Evolutionary conservation across 208 protist genomes (phyloP), one percentile per base, ranked within the genome.

Genomic region (Crithidia brevicula): DNA sequence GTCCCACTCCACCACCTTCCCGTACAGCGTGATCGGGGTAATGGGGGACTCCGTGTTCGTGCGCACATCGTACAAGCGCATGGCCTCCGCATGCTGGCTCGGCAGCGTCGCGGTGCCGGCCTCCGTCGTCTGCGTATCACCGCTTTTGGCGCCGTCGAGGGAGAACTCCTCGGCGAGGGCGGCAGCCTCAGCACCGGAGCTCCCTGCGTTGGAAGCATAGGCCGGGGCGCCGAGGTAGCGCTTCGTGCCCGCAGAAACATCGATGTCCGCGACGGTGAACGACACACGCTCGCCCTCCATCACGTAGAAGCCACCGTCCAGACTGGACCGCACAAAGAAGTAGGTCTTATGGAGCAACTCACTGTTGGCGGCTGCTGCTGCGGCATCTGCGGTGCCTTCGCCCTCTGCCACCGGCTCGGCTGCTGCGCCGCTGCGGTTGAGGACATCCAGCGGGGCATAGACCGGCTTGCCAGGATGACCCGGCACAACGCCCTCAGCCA

Each of bases 291-390:
- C 84, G 5, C 89, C 89, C 58, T 91, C 86, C 10, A 60, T 82
- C 38, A 95, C 67, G 71, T 86, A 92, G 70, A 91, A 89, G 16
- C 86, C 89, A 15, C 84, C 89, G 33, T 65, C 43, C 9, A 95
- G 81, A 4, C 68, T 53, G 2, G 38, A 51, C 22, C 89, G 89
- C 1, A 74, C 79, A 50, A 95, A 95, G 64, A 95, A 95, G 58
- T 82, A 92, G 1, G 45, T 50, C 43, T 61, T 68, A 16, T 40
- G 53, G 30, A 67, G 42, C 22, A 61, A 15, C 11, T 23, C 46
- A 6, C 31, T 23, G 5, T 52, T 33, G 36, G 6, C 49, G 0
- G 46, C 28, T 20, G 23, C 15, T 0, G 63, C 43, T 16, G 49
- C 22, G 11, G 51, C 40, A 28, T 56, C 13, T 22, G 28, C 28